A percentile compares a stretch with the other conserved stretches of the same genome.
Evolutionary conservation across 768 basidiomycete genomes (phyloP).

Genomic region (Suillus luteus): DNA sequence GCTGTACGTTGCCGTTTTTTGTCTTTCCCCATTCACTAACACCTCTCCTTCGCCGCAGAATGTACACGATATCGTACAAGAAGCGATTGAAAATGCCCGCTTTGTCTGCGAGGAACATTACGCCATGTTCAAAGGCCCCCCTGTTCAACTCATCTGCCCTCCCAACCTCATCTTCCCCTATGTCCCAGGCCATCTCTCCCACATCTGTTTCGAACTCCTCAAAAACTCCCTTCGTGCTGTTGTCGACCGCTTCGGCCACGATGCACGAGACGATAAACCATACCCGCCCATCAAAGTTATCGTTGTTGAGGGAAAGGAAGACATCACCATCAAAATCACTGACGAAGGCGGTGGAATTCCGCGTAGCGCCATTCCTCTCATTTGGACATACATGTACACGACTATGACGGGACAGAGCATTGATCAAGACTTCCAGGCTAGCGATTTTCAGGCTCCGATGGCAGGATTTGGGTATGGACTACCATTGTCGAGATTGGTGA

Average conservation of each 20-base stretch:
- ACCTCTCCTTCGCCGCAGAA: constrained; percentile 49
- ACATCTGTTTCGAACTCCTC: constrained; percentile 95
- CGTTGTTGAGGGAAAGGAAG: constrained; percentile 96
- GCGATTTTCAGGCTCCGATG: constrained; percentile 97
- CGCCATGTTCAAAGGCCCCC: constrained; percentile 93
- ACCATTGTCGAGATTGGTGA: constrained; percentile 85
- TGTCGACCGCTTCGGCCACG: constrained; percentile 88
- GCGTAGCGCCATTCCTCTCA: constrained; percentile 81
- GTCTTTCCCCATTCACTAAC: constrained; percentile 9
- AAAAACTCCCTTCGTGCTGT: constrained; percentile 98
- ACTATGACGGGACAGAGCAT: constrained; percentile 74
- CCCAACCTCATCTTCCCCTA: constrained; percentile 85
- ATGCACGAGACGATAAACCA: constrained; percentile 27
- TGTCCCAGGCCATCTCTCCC: constrained; percentile 94
- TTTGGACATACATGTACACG: constrained; percentile 99
- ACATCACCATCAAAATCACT: constrained; percentile 98
- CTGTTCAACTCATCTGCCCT: constrained; percentile 95
- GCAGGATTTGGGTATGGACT: constrained; percentile 96
- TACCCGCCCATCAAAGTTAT: constrained; percentile 93
- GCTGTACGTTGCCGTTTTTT: constrained; percentile 54
- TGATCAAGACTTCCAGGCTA: constrained; percentile 77
- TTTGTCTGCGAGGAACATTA: constrained; percentile 96
- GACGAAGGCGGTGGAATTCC: constrained; percentile 98
- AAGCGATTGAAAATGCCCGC: constrained; percentile 96
- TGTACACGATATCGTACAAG: constrained; percentile 96